Base-by-base conservation (phyloP, 116 monocot species). In the Iris pallida region DNA sequence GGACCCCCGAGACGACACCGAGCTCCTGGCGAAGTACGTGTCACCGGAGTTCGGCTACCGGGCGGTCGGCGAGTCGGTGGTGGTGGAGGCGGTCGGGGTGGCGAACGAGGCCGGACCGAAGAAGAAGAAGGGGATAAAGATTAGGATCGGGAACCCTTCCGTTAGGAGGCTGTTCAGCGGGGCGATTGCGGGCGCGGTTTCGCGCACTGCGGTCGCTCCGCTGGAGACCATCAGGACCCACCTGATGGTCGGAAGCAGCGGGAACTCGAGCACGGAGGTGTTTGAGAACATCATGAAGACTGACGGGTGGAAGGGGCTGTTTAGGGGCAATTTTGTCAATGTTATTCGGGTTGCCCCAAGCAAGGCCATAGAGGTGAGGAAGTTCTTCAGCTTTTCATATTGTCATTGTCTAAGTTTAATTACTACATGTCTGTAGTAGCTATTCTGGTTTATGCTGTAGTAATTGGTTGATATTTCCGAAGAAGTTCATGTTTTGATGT, bases 251-350 rank as follows among this genome's bases (percentile, higher is more conserved):
- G 97, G 97, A 6, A 97, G 89, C 64, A 78, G 69, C 59, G 92
- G 97, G 54, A 57, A 85, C 55, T 87, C 97, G 0, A 66, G 80
- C 0, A 70, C 66, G 30, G 90, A 97, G 63, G 97, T 97, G n/a
- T 97, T 97, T 61, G 73, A 82, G 41, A 70, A 60, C 60, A 92
- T 97, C 57, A 89, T 92, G 90, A 85, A 75, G 52, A 78, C 67
- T 20, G 97, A 97, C 65, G 97, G 97, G 16, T 97, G 97, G 97
- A 83, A 63, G 49, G 97, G 97, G 8, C 72, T 97, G 76, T 97
- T 97, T 71, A 77, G 97, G 47, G 97, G 97, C 12, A 97, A 97
- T 85, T 75, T 97, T 66, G 97, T 97, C 14, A 97, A 97, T 76
- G 97, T 97, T 43, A 89, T 97, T 61, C 84, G 97, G 58, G 90